Conservation (phyloP, 2,329 filamentous ascomycete genomes). For the Dactylonectria estremocensis region DNA sequence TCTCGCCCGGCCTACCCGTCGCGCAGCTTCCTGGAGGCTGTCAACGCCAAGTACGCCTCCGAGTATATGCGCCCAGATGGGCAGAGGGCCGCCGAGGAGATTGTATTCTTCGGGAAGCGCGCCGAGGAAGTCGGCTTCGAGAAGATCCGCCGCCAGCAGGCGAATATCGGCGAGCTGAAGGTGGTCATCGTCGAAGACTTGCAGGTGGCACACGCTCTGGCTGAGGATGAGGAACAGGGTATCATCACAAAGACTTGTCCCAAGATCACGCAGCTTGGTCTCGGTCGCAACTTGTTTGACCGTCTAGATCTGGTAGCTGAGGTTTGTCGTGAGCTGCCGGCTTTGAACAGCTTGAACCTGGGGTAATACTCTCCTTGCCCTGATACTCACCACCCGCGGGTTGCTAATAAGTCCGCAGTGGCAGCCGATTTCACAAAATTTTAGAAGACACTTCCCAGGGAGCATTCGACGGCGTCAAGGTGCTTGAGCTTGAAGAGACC, state of each 20-base stretch:
- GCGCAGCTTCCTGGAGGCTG: conserved; percentile 83
- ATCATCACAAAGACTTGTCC: conserved; percentile 70
- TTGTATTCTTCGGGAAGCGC: conserved; percentile 83
- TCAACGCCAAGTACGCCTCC: conserved; percentile 87
- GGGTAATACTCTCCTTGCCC: conserved; percentile 70
- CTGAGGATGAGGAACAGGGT: conserved; percentile 49
- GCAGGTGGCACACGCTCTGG: conserved; percentile 65
- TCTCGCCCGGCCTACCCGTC: conserved; percentile 77
- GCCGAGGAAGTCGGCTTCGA: conserved; percentile 97
- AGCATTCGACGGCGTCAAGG: conserved; percentile 66
- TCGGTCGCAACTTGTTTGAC: conserved; percentile 88
- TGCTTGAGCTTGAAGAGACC: conserved; percentile 78
- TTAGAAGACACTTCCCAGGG: conserved; percentile 53
- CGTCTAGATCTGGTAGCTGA: conserved; percentile 75
- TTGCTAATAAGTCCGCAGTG: conserved; percentile 63
- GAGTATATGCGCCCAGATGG: conserved; percentile 59
- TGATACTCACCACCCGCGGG: conserved; percentile 4
- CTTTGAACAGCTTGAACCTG: conserved; percentile 76
- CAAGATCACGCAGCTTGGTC: conserved; percentile 82
- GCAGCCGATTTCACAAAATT: conserved; percentile 76
- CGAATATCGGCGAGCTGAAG: conserved; percentile 82
- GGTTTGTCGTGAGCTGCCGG: conserved; percentile 80
- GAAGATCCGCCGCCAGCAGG: conserved; percentile 87
- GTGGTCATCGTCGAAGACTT: conserved; percentile 87
- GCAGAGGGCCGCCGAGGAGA: conserved; percentile 61